Evolutionary conservation across 495 filamentous ascomycete genomes (phyloP).

Genomic region (Lasiosphaeria miniovina): DNA sequence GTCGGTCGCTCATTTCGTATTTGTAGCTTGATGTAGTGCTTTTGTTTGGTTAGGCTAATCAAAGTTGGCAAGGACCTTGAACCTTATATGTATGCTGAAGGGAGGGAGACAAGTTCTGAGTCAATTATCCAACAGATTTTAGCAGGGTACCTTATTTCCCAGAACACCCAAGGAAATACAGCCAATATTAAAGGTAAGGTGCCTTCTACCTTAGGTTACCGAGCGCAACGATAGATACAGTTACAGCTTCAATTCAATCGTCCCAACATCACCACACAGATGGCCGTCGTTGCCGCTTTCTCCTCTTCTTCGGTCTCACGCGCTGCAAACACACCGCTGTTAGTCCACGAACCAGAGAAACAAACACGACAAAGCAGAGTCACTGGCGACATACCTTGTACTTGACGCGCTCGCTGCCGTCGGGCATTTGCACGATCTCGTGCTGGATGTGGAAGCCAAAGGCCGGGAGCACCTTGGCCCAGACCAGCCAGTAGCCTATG

Average conservation of each 20-base stretch:
- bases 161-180: no score
- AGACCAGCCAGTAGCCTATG: constrained; percentile 43
- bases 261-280: constrained; percentile 22
- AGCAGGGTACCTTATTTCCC: no score
- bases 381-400: constrained; percentile 27
- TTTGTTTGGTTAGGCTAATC: no score
- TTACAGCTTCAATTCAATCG: background rate
- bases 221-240: background rate
- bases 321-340: constrained; percentile 14
- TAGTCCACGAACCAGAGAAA: background rate
- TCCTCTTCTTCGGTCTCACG: constrained; percentile 29
- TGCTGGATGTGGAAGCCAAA: constrained; percentile 41
- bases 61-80: no score
- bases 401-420: constrained; percentile 39
- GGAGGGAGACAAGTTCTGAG: no score
- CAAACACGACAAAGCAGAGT: background rate
- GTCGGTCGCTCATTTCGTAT: no score
- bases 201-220: no score
- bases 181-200: background rate
- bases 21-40: no score
- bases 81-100: no score
- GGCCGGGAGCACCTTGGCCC: constrained; percentile 42
- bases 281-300: constrained; percentile 16
- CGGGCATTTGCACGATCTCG: constrained; percentile 38
- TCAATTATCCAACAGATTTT: no score